Conservation (phyloP, 371 early-diverging fungal genomes). For the Mucor saturninus region DNA sequence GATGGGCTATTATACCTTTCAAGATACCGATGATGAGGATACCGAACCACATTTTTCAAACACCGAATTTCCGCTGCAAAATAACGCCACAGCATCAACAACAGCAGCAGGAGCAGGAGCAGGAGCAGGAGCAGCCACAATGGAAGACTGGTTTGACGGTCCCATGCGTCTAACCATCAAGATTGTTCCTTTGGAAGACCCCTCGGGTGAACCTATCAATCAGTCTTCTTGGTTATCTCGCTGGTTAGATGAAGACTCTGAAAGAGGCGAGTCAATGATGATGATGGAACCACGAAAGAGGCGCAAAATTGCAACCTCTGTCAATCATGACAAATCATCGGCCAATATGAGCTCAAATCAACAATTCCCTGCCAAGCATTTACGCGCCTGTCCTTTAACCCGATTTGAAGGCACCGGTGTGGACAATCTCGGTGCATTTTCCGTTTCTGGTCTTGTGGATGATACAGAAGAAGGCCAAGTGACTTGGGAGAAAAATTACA, state of each 20-base stretch:
- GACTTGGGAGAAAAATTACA: conserved; percentile 53
- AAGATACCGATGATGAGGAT: conserved; percentile 39
- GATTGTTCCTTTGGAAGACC: conserved; percentile 47
- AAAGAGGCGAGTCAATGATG: not conserved
- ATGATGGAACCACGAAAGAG: conserved; percentile 24
- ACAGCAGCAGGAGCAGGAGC: too few species aligned
- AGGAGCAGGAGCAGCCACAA: not conserved
- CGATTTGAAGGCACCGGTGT: conserved; percentile 53
- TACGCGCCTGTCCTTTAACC: conserved; percentile 45
- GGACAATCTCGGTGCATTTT: conserved; percentile 44
- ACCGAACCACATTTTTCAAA: too few species aligned
- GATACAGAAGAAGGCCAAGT: conserved; percentile 54
- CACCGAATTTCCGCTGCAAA: not conserved
- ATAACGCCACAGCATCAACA: not conserved
- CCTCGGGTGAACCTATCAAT: conserved; percentile 18
- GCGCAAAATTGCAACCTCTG: conserved; percentile 21
- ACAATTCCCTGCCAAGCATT: conserved; percentile 38
- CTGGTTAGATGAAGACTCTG: conserved; percentile 20
- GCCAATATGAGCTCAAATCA: not conserved
- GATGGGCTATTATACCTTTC: conserved; percentile 55
- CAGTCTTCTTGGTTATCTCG: conserved; percentile 35
- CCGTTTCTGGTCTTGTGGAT: conserved; percentile 49
- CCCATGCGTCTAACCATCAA: conserved; percentile 49
- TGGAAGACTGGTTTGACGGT: conserved; percentile 52
- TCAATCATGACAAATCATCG: not conserved